Evolutionary conservation across 1,284 basidiomycete species (phyloP).

Genomic region (Trichosporon sp.): DNA sequence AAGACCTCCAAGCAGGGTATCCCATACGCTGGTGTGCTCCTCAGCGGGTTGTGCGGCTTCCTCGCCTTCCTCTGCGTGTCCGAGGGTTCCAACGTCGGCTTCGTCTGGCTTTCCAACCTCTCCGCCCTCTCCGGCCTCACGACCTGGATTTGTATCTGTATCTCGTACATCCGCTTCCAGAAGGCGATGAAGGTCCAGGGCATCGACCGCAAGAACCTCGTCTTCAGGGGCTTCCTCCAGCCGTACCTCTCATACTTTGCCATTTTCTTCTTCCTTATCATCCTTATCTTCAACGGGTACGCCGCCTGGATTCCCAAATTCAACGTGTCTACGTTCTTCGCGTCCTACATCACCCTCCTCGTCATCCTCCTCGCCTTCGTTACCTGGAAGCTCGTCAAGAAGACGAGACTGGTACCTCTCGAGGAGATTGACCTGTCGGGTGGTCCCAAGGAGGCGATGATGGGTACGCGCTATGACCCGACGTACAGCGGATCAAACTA

Average conservation of each 20-base stretch:
- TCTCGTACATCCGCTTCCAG: constrained; percentile 71
- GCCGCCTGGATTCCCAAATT: constrained; percentile 7
- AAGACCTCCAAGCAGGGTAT: constrained; percentile 59
- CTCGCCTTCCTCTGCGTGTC: constrained; percentile 55
- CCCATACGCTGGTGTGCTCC: constrained; percentile 57
- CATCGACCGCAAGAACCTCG: constrained; percentile 53
- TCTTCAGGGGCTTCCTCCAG: constrained; percentile 56
- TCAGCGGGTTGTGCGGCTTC: constrained; percentile 60
- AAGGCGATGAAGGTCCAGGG: constrained; percentile 65
- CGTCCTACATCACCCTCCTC: constrained; percentile 22
- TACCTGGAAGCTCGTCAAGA: constrained; percentile 13
- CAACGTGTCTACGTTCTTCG: constrained; percentile 18
- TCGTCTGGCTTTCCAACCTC: constrained; percentile 68
- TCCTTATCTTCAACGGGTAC: constrained; percentile 19
- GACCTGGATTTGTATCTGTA: constrained; percentile 73
- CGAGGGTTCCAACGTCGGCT: constrained; percentile 58
- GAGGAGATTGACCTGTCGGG: constrained; percentile 67
- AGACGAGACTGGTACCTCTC: constrained; percentile 33
- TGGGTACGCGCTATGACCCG: constrained; percentile 15
- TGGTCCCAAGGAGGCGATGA: constrained; percentile 9
- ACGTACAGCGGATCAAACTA: neutral
- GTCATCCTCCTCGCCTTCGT: constrained; percentile 14
- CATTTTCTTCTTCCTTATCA: constrained; percentile 14
- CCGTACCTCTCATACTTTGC: constrained; percentile 15
- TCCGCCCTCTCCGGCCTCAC: constrained; percentile 50